A percentile compares a stretch with the other conserved stretches of the same genome.
phyloP scores from a whole-genome alignment of 768 basidiomycete genomes.

The Rhodotorula kratochvilovae region DNA sequence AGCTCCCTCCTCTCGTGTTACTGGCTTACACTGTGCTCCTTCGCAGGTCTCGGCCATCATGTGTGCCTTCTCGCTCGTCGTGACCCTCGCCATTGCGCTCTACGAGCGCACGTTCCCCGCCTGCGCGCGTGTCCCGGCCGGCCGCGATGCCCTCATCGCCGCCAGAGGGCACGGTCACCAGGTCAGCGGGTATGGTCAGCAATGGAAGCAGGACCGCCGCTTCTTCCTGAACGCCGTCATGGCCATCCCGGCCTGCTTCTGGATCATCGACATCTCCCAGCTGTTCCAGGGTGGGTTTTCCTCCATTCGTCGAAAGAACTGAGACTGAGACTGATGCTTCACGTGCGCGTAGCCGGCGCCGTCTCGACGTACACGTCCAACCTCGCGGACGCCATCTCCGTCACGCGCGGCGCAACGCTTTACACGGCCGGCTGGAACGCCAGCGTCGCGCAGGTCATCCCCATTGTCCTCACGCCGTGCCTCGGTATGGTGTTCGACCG shows the following conservation, averaged over 20 bases:
- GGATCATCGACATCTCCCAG: slow-evolving; percentile 19
- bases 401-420: not conserved
- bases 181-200: not conserved
- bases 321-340: too few species aligned
- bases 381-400: slow-evolving; percentile 12
- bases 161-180: not conserved
- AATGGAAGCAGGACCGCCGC: not conserved
- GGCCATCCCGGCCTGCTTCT: slow-evolving; percentile 27
- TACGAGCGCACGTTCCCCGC: slow-evolving; percentile 18
- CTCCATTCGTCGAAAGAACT: too few species aligned
- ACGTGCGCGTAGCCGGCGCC: too few species aligned
- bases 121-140: slow-evolving; percentile 6
- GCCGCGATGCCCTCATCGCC: not conserved
- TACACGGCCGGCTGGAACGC: slow-evolving; percentile 18
- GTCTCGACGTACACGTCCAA: slow-evolving; percentile 19
- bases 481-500: slow-evolving; percentile 23
- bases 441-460: slow-evolving; percentile 20
- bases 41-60: slow-evolving; percentile 15
- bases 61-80: slow-evolving; percentile 2
- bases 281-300: too few species aligned
- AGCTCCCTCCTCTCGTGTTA: too few species aligned
- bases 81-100: slow-evolving; percentile 7
- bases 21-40: not conserved
- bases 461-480: slow-evolving; percentile 20
- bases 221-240: not conserved